phyloP scores from a whole-genome alignment of 1,284 basidiomycete genomes.

The Cryptococcus deneoformans region DNA sequence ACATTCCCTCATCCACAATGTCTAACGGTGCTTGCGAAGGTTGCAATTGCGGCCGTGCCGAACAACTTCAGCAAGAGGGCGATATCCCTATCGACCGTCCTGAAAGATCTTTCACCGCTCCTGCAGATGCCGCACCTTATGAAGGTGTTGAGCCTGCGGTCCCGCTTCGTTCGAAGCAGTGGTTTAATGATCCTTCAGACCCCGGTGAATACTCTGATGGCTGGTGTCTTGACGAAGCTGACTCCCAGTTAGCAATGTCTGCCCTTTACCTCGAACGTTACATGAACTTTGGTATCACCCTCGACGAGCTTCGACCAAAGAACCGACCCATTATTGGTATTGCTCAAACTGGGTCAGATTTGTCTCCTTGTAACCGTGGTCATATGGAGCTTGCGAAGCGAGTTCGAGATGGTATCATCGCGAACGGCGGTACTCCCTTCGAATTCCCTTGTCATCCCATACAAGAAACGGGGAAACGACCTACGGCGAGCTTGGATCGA shows the following conservation, averaged over 20 bases:
- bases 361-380: slow-evolving; percentile 46
- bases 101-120: slow-evolving; percentile 38
- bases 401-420: slow-evolving; percentile 48
- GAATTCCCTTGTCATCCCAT: slow-evolving; percentile 51
- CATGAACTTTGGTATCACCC: slow-evolving; percentile 43
- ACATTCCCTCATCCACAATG: neutral
- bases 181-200: slow-evolving; percentile 43
- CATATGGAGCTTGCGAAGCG: slow-evolving; percentile 48
- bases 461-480: slow-evolving; percentile 49
- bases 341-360: slow-evolving; percentile 52
- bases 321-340: slow-evolving; percentile 91
- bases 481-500: slow-evolving; percentile 46
- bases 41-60: slow-evolving; percentile 29
- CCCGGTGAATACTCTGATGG: slow-evolving; percentile 21
- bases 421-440: slow-evolving; percentile 47
- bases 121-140: slow-evolving; percentile 24
- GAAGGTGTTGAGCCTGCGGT: slow-evolving; percentile 37
- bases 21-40: slow-evolving; percentile 21
- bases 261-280: slow-evolving; percentile 46
- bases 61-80: neutral
- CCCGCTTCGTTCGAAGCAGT: slow-evolving; percentile 41
- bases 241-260: slow-evolving; percentile 24
- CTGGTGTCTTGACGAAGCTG: neutral
- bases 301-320: slow-evolving; percentile 49
- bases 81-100: slow-evolving; percentile 1